Evolutionary conservation across 2,329 filamentous ascomycete genomes (phyloP), one percentile per base, ranked within the genome.

Genomic region (Periconia digitata): DNA sequence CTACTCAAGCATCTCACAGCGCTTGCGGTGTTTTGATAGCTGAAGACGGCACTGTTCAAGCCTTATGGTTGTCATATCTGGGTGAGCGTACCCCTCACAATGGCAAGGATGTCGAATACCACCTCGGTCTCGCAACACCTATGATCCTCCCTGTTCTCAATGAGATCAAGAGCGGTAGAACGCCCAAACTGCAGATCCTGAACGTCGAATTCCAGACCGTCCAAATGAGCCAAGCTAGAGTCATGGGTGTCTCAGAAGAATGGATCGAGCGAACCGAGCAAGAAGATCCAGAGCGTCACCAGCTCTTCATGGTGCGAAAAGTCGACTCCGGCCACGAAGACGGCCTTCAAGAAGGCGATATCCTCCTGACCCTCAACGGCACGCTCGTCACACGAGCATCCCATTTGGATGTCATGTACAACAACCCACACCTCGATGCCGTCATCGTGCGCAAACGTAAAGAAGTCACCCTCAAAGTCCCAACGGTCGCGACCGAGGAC

Each of bases 221-320:
- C 23, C 91, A 95, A 64, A 97, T 99, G 92, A 89, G 88, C 34
- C 94, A 99, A 74, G 92, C 90, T 15, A 87, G 92, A 32, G 90
- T 97, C 58, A 97, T 99, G 92, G 94, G 94, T 8, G 90, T 97
- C 1, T 90, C 89, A 0, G 92, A 97, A 62, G 87, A 95, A 53
- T 97, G 92, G 94, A 96, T 99, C 62, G 81, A 89, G 60, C 88
- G 90, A 71, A 92, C 96, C 2, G 86, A 94, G 44, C 79, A 85
- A 56, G 90, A 90, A 53, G 96, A 99, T 71, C 88, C 90, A 34
- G 86, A 94, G 43, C 89, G 91, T 49, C 94, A 99, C 67, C 94
- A 99, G 74, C 83, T 99, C 32, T 99, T 99, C 77, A 96, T 99
- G 89, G 90, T 99, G 23, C 87, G 90, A 62, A 99, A 99, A 75